Evolutionary conservation across 2,329 filamentous ascomycete genomes (phyloP).

Genomic region (Aspergillus carbonarius): DNA sequence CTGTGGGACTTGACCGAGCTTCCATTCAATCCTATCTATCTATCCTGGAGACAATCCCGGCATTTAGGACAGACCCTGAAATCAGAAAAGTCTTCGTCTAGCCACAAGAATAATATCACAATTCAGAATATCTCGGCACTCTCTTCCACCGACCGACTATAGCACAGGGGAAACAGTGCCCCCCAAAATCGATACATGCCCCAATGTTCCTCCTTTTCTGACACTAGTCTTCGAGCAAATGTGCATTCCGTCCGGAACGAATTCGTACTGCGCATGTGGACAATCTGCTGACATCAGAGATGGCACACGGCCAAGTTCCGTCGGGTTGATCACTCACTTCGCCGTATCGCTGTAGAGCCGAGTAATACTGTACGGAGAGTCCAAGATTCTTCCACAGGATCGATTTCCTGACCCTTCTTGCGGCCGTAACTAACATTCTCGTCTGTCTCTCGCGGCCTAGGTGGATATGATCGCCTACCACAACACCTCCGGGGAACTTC

Average conservation of each 20-base stretch:
- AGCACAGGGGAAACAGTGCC: slow-evolving; percentile 34
- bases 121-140: slow-evolving; percentile 27
- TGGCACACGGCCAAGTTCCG: background rate
- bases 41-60: background rate
- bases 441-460: slow-evolving; percentile 22
- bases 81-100: background rate
- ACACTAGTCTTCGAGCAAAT: slow-evolving; percentile 35
- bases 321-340: slow-evolving; percentile 22
- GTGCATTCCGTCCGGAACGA: slow-evolving; percentile 28
- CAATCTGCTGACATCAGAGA: slow-evolving; percentile 24
- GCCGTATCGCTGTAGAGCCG: slow-evolving; percentile 29
- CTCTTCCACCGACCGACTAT: slow-evolving; percentile 30
- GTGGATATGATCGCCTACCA: slow-evolving; percentile 16
- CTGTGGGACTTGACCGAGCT: slow-evolving; percentile 1
- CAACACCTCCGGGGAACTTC: slow-evolving; percentile 23
- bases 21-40: slow-evolving; percentile 7
- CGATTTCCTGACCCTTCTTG: slow-evolving; percentile 22
- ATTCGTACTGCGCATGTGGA: slow-evolving; percentile 30
- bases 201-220: slow-evolving; percentile 23
- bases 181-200: slow-evolving; percentile 33
- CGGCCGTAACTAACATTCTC: slow-evolving; percentile 27
- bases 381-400: slow-evolving; percentile 27
- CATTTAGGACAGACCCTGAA: background rate
- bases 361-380: slow-evolving; percentile 24
- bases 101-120: slow-evolving; percentile 14